phyloP scores from a whole-genome alignment of 768 basidiomycete species.

The Gelatoporia subvermispora region DNA sequence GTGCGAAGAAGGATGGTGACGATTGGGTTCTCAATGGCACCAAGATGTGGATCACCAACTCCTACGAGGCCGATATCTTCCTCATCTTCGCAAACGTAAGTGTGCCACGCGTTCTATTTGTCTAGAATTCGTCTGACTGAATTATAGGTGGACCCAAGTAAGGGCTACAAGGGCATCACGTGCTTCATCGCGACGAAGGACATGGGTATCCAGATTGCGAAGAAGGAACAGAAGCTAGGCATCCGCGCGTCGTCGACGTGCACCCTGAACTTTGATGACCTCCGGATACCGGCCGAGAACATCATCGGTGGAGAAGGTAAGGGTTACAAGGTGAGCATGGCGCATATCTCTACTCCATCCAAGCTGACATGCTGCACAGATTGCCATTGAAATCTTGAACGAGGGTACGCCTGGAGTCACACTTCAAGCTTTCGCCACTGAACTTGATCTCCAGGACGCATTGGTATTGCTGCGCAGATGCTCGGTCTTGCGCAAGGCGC shows the following conservation, averaged over 20 bases:
- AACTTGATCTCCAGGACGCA: constrained; percentile 51
- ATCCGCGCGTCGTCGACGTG: constrained; percentile 96
- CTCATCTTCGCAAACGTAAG: constrained; percentile 92
- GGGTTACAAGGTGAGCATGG: constrained; percentile 69
- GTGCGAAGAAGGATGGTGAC: constrained; percentile 82
- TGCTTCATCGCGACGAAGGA: constrained; percentile 96
- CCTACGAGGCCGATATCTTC: constrained; percentile 84
- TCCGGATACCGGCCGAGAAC: constrained; percentile 82
- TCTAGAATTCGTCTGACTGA: neutral
- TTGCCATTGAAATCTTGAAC: constrained; percentile 95
- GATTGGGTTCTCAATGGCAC: constrained; percentile 90
- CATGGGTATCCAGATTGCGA: constrained; percentile 95
- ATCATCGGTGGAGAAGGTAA: constrained; percentile 88
- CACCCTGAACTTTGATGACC: constrained; percentile 89
- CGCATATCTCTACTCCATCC: neutral
- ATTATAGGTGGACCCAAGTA: constrained; percentile 69
- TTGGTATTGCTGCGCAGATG: constrained; percentile 99
- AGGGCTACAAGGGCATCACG: constrained; percentile 98
- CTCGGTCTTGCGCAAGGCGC: constrained; percentile 96
- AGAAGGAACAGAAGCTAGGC: constrained; percentile 98
- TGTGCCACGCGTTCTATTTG: constrained; percentile 1
- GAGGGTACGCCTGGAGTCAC: constrained; percentile 48
- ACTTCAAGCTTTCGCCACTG: neutral
- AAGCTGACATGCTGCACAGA: constrained; percentile 31
- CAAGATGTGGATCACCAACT: constrained; percentile 99